phyloP scores from a whole-genome alignment of 129 eudicot species.

The Centrapalus pauciflorus region DNA sequence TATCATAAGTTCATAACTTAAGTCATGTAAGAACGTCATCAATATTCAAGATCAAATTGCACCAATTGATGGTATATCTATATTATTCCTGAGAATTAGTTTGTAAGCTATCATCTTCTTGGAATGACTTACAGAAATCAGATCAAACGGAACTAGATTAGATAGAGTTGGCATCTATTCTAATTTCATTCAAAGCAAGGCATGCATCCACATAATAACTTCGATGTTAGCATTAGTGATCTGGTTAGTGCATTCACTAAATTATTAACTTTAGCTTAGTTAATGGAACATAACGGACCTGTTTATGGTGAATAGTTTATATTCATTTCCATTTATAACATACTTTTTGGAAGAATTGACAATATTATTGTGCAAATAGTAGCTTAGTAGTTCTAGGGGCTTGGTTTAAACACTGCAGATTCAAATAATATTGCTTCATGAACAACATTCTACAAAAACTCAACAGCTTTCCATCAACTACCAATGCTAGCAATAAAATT shows the following conservation, averaged over 20 bases:
- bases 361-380: not conserved
- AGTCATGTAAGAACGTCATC: not conserved
- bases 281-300: not conserved
- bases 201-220: not conserved
- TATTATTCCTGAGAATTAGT: not conserved
- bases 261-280: not conserved
- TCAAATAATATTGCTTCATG: not conserved
- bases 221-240: not conserved
- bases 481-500: not conserved
- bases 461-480: not conserved
- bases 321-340: not conserved
- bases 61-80: not conserved
- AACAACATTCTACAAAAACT: not conserved
- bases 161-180: not conserved
- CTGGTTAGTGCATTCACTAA: not conserved
- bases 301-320: not conserved
- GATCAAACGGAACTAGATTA: not conserved
- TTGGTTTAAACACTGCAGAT: not conserved
- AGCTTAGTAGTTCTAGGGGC: not conserved
- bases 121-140: not conserved
- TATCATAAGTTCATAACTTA: not conserved
- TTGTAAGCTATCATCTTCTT: not conserved
- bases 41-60: not conserved
- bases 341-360: not conserved
- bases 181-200: not conserved